phyloP scores from a whole-genome alignment of 306 rosid genomes.

The cucumber (Cucumis sativus) region Cucumber_9930_V3 NC_026658.2:25066001-25066500 shows the following conservation, averaged over 20 bases:
- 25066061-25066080: slow-evolving; percentile 73
- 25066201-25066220: slow-evolving; percentile 79
- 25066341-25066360: neutral
- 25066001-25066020: slow-evolving; percentile 30
- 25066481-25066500: neutral
- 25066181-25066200: slow-evolving; percentile 80
- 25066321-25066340: neutral
- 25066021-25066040: slow-evolving; percentile 63
- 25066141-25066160: slow-evolving; percentile 41
- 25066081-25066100: slow-evolving; percentile 46
- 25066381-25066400: neutral
- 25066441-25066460: neutral
- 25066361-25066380: neutral
- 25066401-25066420: neutral
- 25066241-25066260: neutral
- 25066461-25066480: neutral
- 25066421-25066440: neutral
- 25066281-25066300: neutral
- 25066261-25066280: neutral
- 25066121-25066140: slow-evolving; percentile 87
- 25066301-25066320: neutral
- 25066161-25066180: slow-evolving; percentile 91
- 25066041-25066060: slow-evolving; percentile 55
- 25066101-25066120: slow-evolving; percentile 59
- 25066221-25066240: slow-evolving; percentile 13